These are phyloP conservation scores for Xanthoceras sorbifolium DNA, from an alignment of 345 rosid species.

Conservation along the genomic window DNA sequence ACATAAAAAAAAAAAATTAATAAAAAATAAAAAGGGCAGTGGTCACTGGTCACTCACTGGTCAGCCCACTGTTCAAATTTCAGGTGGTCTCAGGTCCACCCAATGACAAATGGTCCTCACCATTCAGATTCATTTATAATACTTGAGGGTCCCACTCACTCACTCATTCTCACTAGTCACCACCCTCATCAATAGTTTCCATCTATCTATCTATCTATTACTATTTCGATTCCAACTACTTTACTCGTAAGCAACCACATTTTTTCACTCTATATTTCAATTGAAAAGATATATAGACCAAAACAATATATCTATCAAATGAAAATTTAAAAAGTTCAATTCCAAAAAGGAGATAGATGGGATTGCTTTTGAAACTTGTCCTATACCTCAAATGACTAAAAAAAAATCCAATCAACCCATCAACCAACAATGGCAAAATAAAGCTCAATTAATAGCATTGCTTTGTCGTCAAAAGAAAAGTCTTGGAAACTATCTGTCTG, in stretches of 20 bases:
- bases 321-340: neutral
- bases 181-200: neutral
- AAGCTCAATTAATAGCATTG: neutral
- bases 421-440: neutral
- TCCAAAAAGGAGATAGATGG: neutral
- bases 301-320: neutral
- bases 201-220: neutral
- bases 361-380: neutral
- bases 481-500: neutral
- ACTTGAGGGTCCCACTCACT: conserved; percentile 5
- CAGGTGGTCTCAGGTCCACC: conserved; percentile 32
- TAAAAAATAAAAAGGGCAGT: neutral
- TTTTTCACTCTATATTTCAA: neutral
- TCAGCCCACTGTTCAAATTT: conserved; percentile 25
- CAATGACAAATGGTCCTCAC: conserved; percentile 28
- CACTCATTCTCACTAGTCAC: neutral
- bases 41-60: conserved; percentile 23
- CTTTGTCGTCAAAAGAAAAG: neutral
- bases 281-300: neutral
- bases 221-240: neutral
- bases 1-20: neutral
- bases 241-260: conserved; percentile 1
- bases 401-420: too few relatives aligned
- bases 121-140: conserved; percentile 21
- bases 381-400: neutral